phyloP scores from a whole-genome alignment of 2,329 filamentous ascomycete species.

The Colletotrichum sp. region DNA sequence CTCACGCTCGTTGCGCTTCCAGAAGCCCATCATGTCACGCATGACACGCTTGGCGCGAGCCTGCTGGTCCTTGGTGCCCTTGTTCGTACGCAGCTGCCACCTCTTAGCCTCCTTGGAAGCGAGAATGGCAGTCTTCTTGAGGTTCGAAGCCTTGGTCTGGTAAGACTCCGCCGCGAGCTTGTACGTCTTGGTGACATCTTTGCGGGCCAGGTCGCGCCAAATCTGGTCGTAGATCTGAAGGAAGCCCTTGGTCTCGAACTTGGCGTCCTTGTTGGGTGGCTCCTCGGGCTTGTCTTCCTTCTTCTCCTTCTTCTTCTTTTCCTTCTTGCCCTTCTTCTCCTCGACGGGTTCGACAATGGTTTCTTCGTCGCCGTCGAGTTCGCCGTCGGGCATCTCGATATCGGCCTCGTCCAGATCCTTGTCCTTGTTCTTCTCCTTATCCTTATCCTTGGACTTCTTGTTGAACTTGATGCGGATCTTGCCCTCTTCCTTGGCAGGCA shows the following conservation, averaged over 20 bases:
- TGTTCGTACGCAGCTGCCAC: slow-evolving; percentile 98
- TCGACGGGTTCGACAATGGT: slow-evolving; percentile 38
- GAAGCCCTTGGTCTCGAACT: slow-evolving; percentile 89
- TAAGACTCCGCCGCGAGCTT: slow-evolving; percentile 88
- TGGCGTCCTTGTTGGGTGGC: slow-evolving; percentile 61
- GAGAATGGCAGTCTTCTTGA: slow-evolving; percentile 95
- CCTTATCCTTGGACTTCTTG: slow-evolving; percentile 53
- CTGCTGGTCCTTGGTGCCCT: slow-evolving; percentile 97
- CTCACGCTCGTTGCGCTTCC: slow-evolving; percentile 98
- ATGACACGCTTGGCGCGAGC: slow-evolving; percentile 97
- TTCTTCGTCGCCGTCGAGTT: slow-evolving; percentile 42
- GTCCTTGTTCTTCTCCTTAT: slow-evolving; percentile 45
- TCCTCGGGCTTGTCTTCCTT: slow-evolving; percentile 52
- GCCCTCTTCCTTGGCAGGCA: slow-evolving; percentile 64
- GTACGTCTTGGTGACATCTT: slow-evolving; percentile 91
- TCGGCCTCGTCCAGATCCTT: slow-evolving; percentile 39
- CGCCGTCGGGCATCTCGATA: slow-evolving; percentile 39
- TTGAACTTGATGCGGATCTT: slow-evolving; percentile 69
- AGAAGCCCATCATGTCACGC: slow-evolving; percentile 99
- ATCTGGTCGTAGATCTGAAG: slow-evolving; percentile 98
- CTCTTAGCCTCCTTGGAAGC: slow-evolving; percentile 96
- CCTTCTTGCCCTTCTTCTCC: slow-evolving; percentile 53
- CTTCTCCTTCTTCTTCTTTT: slow-evolving; percentile 49
- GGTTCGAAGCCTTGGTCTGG: slow-evolving; percentile 87
- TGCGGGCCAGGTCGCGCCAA: slow-evolving; percentile 91